Evolutionary conservation across 139 green algal species (phyloP), one percentile per base, ranked within the genome.

Genomic region (Asterochloris sp.): DNA sequence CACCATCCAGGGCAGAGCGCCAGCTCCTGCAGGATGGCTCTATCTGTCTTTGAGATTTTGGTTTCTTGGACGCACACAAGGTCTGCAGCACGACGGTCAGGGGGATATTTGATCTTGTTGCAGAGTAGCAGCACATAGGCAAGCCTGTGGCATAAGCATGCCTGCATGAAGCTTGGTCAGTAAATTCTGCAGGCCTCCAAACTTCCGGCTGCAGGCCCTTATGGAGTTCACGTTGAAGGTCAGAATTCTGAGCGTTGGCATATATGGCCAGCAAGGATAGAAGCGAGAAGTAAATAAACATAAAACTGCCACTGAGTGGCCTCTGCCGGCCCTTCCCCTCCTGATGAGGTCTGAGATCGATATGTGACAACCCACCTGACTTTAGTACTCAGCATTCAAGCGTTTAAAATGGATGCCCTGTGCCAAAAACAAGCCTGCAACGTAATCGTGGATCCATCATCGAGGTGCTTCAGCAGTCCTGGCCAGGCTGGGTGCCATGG

Each of bases 31-130:
- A 81, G 19, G 8, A 62, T 62, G n/a, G 17, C 26, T 62, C 92
- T 83, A 24, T 93, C 89, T 12, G 16, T n/a, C 17, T 81, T 83
- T 47, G 69, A 79, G 0, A 92, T 67, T 69, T 94, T 94, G 16
- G 86, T 90, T 62, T 94, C 91, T 77, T 94, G 89, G 12, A 92
- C 69, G 63, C 85, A 90, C 12, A 92, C 16, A 1, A 92, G 74
- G 17, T 89, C 86, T 82, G 81, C 80, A 78, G 11, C 9, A 15
- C 12, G 62, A 19, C 54, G 27, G 1, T n/a, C n/a, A n/a, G n/a
- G n/a, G n/a, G n/a, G n/a, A n/a, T n/a, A n/a, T n/a, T 27, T 67
- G 16, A 12, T 13, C 9, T 62, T 26, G 38, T 17, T 12, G 1
- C 15, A 67, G 6, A 61, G 38, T 14, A 68, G 14, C 13, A 24